Conservation (phyloP, 2,329 filamentous ascomycete species). For the Cladophialophora exuberans region DNA sequence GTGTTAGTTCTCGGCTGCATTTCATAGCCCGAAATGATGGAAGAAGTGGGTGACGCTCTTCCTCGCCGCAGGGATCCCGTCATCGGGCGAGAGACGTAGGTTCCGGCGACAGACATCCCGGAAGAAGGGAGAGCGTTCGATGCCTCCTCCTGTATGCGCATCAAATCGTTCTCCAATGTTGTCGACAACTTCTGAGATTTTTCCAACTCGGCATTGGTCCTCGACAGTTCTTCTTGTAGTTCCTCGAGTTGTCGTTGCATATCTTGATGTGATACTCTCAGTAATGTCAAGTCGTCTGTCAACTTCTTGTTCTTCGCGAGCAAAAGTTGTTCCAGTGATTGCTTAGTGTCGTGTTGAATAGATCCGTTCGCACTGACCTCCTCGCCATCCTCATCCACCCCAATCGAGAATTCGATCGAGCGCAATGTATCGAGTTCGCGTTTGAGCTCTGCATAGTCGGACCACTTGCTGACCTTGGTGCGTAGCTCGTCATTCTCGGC, state of each 20-base stretch:
- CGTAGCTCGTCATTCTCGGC: conserved; percentile 81
- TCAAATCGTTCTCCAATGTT: conserved; percentile 88
- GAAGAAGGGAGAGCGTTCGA: conserved; percentile 80
- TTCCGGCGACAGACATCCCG: conserved; percentile 89
- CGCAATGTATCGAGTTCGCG: conserved; percentile 89
- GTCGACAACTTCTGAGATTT: conserved; percentile 81
- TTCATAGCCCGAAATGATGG: conserved; percentile 97
- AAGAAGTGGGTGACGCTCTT: conserved; percentile 85
- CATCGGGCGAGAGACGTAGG: conserved; percentile 79
- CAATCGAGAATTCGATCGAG: conserved; percentile 95
- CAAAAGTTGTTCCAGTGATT: conserved; percentile 87
- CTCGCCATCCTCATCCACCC: conserved; percentile 69
- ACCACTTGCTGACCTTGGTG: conserved; percentile 82
- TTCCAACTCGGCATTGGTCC: conserved; percentile 82
- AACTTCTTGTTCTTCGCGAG: conserved; percentile 96
- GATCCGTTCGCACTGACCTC: conserved; percentile 52
- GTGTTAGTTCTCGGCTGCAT: conserved; percentile 59
- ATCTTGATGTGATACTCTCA: conserved; percentile 93
- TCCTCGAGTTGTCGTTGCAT: conserved; percentile 77
- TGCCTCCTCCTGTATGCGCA: conserved; percentile 82
- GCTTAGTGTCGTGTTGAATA: conserved; percentile 64
- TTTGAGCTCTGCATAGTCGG: conserved; percentile 94
- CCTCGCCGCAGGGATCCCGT: conserved; percentile 67
- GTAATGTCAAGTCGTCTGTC: conserved; percentile 86
- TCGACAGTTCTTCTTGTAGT: conserved; percentile 81